A percentile compares a stretch with the other conserved stretches of the same genome.
Evolutionary conservation across 306 rosid species (phyloP).

Genomic region (Cucurbita pepo): DNA sequence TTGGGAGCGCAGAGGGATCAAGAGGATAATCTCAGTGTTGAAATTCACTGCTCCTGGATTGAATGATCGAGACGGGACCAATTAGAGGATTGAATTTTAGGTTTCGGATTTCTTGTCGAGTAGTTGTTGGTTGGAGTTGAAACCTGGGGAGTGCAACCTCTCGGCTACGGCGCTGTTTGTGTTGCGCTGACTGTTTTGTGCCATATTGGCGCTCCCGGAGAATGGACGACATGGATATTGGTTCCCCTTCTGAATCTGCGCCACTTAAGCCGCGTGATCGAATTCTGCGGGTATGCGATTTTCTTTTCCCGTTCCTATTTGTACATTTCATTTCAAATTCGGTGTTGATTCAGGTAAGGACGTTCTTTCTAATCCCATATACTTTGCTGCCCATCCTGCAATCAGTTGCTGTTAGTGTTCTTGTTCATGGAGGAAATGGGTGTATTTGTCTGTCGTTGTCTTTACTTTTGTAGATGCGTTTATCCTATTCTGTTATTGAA

Average conservation of each 20-base stretch:
- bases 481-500: background rate
- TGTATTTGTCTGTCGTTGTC: background rate
- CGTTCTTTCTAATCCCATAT: background rate
- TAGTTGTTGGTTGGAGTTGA: constrained; percentile 7
- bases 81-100: constrained; percentile 1
- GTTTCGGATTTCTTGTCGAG: background rate
- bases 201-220: constrained; percentile 33
- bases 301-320: background rate
- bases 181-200: constrained; percentile 34
- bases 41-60: background rate
- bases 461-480: background rate
- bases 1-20: background rate
- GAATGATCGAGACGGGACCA: background rate
- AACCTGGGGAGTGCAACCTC: constrained; percentile 54
- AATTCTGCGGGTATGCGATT: constrained; percentile 36
- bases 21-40: background rate
- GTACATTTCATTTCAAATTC: background rate
- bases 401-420: no score
- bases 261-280: constrained; percentile 52
- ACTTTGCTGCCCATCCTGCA: background rate
- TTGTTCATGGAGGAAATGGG: no score
- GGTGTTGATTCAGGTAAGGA: background rate
- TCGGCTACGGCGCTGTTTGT: constrained; percentile 33
- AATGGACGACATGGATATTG: constrained; percentile 58
- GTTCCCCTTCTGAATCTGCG: constrained; percentile 27